phyloP scores from a whole-genome alignment of 441 rosid genomes.

The Gossypium davidsonii region DNA sequence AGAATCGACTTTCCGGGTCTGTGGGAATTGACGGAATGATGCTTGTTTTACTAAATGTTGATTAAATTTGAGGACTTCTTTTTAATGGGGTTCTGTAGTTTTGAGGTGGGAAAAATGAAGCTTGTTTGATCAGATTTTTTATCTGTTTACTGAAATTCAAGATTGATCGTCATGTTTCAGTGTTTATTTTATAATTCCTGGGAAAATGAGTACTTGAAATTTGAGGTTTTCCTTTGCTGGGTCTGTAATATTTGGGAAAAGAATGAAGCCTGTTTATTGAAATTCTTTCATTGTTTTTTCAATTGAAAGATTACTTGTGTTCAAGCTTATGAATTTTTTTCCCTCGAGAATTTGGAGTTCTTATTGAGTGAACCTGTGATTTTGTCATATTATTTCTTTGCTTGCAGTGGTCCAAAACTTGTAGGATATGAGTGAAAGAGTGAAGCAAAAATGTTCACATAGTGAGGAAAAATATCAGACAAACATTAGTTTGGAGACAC shows the following conservation, averaged over 20 bases:
- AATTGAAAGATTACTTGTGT: neutral
- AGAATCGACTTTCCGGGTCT: neutral
- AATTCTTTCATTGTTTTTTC: neutral
- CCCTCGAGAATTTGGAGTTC: neutral
- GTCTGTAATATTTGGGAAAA: neutral
- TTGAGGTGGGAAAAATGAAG: neutral
- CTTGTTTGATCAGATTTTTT: neutral
- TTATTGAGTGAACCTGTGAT: constrained; percentile 1
- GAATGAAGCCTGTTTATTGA: neutral
- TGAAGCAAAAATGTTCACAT: neutral
- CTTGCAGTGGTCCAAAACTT: neutral
- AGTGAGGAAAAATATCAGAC: neutral
- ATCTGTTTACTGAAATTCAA: neutral
- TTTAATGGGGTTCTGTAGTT: neutral
- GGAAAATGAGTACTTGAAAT: neutral
- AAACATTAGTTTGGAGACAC: neutral
- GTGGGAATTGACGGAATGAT: neutral
- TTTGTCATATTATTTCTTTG: neutral
- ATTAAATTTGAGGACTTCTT: neutral
- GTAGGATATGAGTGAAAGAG: constrained; percentile 1
- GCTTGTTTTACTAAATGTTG: neutral
- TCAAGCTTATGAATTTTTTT: neutral
- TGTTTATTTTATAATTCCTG: neutral
- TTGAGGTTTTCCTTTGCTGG: neutral
- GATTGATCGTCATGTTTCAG: neutral